Conservation (phyloP, 2,329 filamentous ascomycete species). For the Arthroderma sp. region DNA sequence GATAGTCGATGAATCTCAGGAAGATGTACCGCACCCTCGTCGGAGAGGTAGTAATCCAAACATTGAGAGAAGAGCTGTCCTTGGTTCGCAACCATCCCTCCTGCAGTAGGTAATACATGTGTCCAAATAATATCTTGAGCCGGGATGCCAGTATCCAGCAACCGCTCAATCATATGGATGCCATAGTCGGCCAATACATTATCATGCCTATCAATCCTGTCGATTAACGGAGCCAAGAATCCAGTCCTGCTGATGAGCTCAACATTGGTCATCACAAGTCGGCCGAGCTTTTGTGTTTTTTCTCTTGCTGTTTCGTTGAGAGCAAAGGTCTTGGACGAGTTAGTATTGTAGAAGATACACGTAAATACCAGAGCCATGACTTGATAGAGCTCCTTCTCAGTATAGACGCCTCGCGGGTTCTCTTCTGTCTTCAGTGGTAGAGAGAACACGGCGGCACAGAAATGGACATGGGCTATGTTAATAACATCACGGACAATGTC, state of each 20-base stretch:
- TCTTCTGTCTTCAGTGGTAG: conserved; percentile 19
- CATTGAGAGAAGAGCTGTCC: conserved; percentile 47
- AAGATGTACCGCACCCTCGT: conserved; percentile 38
- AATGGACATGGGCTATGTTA: conserved; percentile 18
- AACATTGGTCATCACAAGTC: conserved; percentile 32
- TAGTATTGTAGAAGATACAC: conserved; percentile 39
- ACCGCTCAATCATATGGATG: conserved; percentile 43
- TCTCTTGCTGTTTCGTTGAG: conserved; percentile 36
- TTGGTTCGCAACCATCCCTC: conserved; percentile 46
- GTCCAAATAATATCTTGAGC: conserved; percentile 44
- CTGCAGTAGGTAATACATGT: conserved; percentile 47
- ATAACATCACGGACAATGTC: conserved; percentile 19
- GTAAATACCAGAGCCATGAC: conserved; percentile 37
- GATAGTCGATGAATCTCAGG: conserved; percentile 39
- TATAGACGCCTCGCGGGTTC: conserved; percentile 28
- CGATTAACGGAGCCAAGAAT: conserved; percentile 24
- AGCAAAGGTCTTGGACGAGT: conserved; percentile 37
- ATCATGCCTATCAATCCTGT: conserved; percentile 20
- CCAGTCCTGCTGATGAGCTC: conserved; percentile 25
- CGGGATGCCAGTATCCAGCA: conserved; percentile 38
- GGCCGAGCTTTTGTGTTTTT: conserved; percentile 26
- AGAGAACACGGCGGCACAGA: conserved; percentile 19
- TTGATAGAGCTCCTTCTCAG: conserved; percentile 43
- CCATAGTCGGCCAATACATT: conserved; percentile 39
- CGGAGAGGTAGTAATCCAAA: conserved; percentile 45